Base-by-base conservation (phyloP, 495 filamentous ascomycete species). In the Lasiosphaeria miniovina region DNA sequence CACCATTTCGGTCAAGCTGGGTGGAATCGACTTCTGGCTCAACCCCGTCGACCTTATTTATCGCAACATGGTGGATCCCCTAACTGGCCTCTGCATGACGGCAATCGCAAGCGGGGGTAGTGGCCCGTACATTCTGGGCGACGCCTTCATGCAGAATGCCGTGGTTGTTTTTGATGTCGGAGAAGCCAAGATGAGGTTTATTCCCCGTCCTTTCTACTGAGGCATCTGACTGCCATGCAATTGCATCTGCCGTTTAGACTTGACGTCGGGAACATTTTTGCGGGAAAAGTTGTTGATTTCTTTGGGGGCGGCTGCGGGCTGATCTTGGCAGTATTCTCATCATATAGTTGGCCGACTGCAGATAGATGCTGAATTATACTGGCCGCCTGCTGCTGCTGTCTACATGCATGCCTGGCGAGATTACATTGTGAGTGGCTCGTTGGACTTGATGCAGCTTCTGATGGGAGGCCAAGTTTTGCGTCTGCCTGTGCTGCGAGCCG, bases 141-240 rank as follows among this genome's bases (percentile, higher is more conserved):
- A 83, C 60, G 76, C 76, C 1, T 89, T 87, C 62, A 74, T 88
- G 74, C 86, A 84, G 69, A 86, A 83, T 63, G 85, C 87, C 0
- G 65, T 89, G 12, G 75, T 77, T 0, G 81, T 86, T 8, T 87
- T 84, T 65, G 84, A 88, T 72, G 74, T 88, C 49, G 84, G 82
- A 8, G 72, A 71, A 57, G 75, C 75, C 33, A 68, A 80, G 75
- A 77, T 87, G 80, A 63, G 75, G 40, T 85, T 84, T 54, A 63
- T 68, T 15, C 60, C 63, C 5, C 54, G 74, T 9, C 59, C 66
- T 52, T 67, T 66, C 48, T 67, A 73, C 38, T 71, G 58, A 71
- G 51, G 15, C 51, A 53, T 46, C 5, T 14, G 12, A 41, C 38
- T 41, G 38, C 8, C 38, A 7, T 41, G 38, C 38, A 8, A 12